Evolutionary conservation across 352 stramenopile species (phyloP), one percentile per base, ranked within the genome.

Genomic region (Phytophthora hybrid): DNA sequence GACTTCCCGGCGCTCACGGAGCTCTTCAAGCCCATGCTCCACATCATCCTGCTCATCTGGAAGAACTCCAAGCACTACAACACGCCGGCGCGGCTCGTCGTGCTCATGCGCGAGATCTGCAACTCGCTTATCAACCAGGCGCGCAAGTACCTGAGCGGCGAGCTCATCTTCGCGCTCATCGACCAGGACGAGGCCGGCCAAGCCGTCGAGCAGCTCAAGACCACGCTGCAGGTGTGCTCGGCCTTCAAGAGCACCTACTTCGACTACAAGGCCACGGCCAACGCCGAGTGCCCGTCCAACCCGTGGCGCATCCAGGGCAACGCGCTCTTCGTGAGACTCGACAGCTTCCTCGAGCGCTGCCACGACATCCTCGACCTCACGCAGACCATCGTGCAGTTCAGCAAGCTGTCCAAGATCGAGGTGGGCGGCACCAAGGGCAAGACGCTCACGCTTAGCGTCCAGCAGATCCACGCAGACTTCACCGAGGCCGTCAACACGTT

Each of bases 11-110:
- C 91, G 11, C 80, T 99, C 11, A 89, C 88, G 2, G 84, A 97
- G 59, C 81, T 98, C 19, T 99, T 99, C 84, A 99, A 98, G 80
- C 98, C 98, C n/a, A 99, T 99, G 84, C 81, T 99, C 16, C 97
- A 99, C 76, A 99, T 98, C 61, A 97, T 99, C 14, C 84, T 99
- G 66, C 81, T 99, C 21, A 99, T 99, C 69, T 99, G 98, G 98
- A 99, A 99, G 79, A 99, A 99, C 83, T 99, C 95, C 26, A 98
- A 98, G 78, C 93, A 99, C 81, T 99, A 99, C 91, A 99, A 99
- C 81, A 99, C 96, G 8, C 94, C 97, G 0, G 94, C 94, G 21
- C 82, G 97, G 1, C 88, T 99, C 37, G 97, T 99, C 2, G 96
- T 99, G 41, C 83, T 99, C 51, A 98, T 99, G 84, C 89, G 96